Percentiles rank a stretch among this genome's conserved stretches.
Conservation (phyloP, 768 basidiomycete genomes). For the Leccinum imitatum region DNA sequence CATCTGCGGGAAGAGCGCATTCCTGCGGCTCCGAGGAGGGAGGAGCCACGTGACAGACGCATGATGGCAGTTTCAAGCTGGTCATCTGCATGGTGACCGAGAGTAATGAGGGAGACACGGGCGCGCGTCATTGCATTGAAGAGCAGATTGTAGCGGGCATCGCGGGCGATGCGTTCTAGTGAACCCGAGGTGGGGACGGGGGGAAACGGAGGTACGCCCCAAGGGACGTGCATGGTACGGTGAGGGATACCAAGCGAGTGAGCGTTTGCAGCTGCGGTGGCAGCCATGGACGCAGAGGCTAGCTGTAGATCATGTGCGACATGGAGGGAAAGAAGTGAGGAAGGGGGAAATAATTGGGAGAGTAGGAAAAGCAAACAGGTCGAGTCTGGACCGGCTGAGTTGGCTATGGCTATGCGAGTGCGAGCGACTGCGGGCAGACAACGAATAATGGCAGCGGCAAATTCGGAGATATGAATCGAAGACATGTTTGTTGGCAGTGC, state of each 20-base stretch:
- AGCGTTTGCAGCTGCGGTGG: slow-evolving; percentile 45
- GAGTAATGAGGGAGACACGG: slow-evolving; percentile 47
- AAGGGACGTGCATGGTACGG: slow-evolving; percentile 48
- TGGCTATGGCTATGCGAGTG: slow-evolving; percentile 52
- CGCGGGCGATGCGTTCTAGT: slow-evolving; percentile 58
- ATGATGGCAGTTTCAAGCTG: slow-evolving; percentile 81
- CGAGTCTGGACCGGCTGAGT: slow-evolving; percentile 84
- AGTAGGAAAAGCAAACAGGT: slow-evolving; percentile 74
- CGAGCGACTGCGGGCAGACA: slow-evolving; percentile 6
- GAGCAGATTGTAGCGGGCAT: slow-evolving; percentile 55
- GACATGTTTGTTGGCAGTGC: neutral
- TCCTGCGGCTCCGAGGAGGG: slow-evolving; percentile 56
- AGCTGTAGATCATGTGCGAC: slow-evolving; percentile 72
- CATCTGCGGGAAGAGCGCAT: slow-evolving; percentile 69
- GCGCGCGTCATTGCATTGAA: slow-evolving; percentile 45
- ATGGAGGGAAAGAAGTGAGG: slow-evolving; percentile 53
- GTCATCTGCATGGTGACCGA: slow-evolving; percentile 81
- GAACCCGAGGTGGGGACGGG: slow-evolving; percentile 40
- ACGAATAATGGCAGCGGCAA: slow-evolving; percentile 41
- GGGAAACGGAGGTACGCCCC: slow-evolving; percentile 57
- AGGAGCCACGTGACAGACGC: slow-evolving; percentile 60
- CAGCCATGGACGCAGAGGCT: slow-evolving; percentile 56
- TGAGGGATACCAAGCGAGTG: slow-evolving; percentile 44
- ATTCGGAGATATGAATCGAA: slow-evolving; percentile 50
- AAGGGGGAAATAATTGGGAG: slow-evolving; percentile 36